A percentile compares a stretch with the other conserved stretches of the same genome.
phyloP scores from a whole-genome alignment of 495 filamentous ascomycete genomes.

The Tuber umbilicatum region DNA sequence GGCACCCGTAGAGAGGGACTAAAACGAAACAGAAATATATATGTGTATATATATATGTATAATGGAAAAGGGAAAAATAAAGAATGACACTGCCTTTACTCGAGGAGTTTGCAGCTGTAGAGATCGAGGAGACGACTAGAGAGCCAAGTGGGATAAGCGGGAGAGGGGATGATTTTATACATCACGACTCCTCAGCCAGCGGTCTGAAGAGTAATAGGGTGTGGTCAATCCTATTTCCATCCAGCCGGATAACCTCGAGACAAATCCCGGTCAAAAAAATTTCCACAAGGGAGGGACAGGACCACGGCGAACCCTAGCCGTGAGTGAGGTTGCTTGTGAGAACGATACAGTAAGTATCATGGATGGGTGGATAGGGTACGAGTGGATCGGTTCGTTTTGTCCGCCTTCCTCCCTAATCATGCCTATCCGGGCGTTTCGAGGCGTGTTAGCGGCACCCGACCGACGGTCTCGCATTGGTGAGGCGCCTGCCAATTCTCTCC shows the following conservation, averaged over 20 bases:
- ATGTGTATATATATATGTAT: constrained; percentile 39
- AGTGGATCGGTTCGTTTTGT: background rate
- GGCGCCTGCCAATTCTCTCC: background rate
- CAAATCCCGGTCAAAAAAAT: background rate
- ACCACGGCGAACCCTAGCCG: background rate
- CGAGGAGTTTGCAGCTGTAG: constrained; percentile 27
- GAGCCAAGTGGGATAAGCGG: constrained; percentile 3
- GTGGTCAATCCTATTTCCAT: background rate
- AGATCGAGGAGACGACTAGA: constrained; percentile 24
- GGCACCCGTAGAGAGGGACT: constrained; percentile 41
- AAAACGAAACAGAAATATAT: constrained; percentile 35
- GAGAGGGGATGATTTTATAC: constrained; percentile 28
- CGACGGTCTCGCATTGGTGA: background rate
- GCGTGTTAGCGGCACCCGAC: background rate
- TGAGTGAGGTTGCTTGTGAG: background rate
- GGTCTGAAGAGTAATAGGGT: background rate
- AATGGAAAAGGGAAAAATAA: constrained; percentile 49
- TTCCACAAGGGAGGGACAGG: background rate
- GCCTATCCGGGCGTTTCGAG: background rate
- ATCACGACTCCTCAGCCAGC: background rate
- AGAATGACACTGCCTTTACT: constrained; percentile 52
- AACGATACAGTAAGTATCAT: background rate
- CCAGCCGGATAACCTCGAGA: background rate
- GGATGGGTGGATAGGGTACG: background rate
- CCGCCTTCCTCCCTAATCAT: background rate